phyloP scores from a whole-genome alignment of 768 basidiomycete genomes.

The Boletus reticulatus region DNA sequence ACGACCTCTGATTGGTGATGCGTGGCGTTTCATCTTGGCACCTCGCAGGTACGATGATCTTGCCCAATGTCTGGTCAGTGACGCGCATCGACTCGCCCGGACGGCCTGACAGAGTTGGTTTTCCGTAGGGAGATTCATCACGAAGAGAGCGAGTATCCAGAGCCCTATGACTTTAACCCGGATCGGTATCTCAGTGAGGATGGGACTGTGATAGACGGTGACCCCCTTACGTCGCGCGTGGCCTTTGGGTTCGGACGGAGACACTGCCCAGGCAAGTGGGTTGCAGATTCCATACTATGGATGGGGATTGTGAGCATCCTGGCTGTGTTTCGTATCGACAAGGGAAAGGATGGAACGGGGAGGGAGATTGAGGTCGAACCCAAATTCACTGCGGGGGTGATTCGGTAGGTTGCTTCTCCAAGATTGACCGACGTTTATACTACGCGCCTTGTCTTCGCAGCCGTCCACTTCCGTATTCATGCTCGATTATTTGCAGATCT shows the following conservation, averaged over 20 bases:
- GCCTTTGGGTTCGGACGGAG: conserved; percentile 32
- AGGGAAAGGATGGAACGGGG: conserved; percentile 23
- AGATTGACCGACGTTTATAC: conserved; percentile 8
- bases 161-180: conserved; percentile 26
- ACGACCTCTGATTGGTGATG: background rate
- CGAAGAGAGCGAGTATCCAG: conserved; percentile 28
- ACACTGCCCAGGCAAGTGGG: conserved; percentile 31
- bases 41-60: conserved; percentile 22
- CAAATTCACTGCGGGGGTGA: conserved; percentile 31
- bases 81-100: background rate
- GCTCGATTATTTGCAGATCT: conserved; percentile 30
- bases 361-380: conserved; percentile 24
- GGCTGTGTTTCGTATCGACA: conserved; percentile 22
- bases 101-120: background rate
- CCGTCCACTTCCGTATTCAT: conserved; percentile 30
- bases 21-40: conserved; percentile 2
- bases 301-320: conserved; percentile 30
- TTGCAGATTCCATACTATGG: conserved; percentile 33
- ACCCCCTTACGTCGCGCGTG: conserved; percentile 26
- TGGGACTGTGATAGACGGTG: conserved; percentile 21
- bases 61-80: conserved; percentile 31
- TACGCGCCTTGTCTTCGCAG: conserved; percentile 17
- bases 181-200: conserved; percentile 26
- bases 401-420: conserved; percentile 26
- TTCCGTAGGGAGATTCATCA: conserved; percentile 29